Percentiles rank a stretch among this genome's conserved stretches.
These are phyloP conservation scores for Akanthomyces dipterigenus DNA, from an alignment of 2,329 filamentous ascomycete genomes.

Conservation along the genomic window DNA sequence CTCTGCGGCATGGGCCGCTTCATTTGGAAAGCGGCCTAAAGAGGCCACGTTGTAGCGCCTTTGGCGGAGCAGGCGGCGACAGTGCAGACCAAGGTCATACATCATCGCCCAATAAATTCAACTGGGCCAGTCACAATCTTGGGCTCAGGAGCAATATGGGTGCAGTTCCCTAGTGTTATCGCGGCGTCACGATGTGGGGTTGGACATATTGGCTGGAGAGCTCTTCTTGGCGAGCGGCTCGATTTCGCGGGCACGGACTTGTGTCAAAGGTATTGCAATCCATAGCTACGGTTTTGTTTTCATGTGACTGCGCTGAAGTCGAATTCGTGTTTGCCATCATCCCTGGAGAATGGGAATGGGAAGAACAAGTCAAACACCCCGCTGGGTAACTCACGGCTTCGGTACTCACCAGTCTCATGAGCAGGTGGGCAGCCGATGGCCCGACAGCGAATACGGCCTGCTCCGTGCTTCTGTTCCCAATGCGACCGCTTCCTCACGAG, in stretches of 20 bases:
- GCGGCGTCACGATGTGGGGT: not conserved
- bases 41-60: not conserved
- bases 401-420: not conserved
- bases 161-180: not conserved
- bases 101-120: not conserved
- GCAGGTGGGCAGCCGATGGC: not conserved
- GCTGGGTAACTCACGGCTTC: not conserved
- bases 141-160: not conserved
- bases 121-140: not conserved
- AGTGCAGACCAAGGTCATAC: not conserved
- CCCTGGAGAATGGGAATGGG: too few species aligned
- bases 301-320: not conserved
- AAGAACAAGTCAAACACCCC: not conserved
- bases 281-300: not conserved
- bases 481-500: not conserved
- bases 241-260: not conserved
- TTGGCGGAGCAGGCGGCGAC: not conserved
- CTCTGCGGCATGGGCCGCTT: not conserved
- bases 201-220: not conserved
- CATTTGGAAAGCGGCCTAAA: not conserved
- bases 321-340: not conserved
- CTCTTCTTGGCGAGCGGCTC: not conserved
- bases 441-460: not conserved
- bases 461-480: not conserved
- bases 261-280: too few species aligned